These are phyloP conservation scores for Sugiyamaella qingdaonensis DNA, from an alignment of 805 yeast species.

Conservation along the genomic window DNA sequence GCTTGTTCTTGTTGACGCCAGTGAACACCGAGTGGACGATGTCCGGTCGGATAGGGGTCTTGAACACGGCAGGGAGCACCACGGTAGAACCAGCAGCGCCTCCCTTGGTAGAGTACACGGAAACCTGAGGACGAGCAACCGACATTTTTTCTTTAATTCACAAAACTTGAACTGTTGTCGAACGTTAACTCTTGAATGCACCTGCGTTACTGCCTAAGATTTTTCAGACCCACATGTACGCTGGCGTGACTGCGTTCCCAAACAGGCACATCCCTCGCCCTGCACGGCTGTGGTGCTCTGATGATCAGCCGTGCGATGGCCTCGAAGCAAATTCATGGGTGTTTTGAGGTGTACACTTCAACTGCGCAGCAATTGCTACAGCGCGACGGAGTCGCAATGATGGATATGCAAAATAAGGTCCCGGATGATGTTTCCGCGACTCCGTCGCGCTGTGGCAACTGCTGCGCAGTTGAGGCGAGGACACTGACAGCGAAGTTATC, in stretches of 20 bases:
- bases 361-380: too few relatives aligned
- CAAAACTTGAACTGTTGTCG: constrained; percentile 1
- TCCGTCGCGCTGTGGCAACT: too few relatives aligned
- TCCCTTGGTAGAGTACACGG: constrained; percentile 87
- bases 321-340: neutral
- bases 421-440: too few relatives aligned
- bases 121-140: constrained; percentile 89
- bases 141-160: constrained; percentile 38
- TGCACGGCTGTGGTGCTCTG: too few relatives aligned
- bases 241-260: neutral
- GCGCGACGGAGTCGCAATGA: too few relatives aligned
- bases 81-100: constrained; percentile 77
- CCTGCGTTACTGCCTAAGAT: neutral
- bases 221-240: constrained; percentile 1
- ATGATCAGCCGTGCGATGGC: neutral
- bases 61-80: constrained; percentile 97
- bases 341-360: too few relatives aligned
- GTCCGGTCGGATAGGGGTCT: constrained; percentile 99
- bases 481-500: too few relatives aligned
- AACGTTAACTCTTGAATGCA: neutral
- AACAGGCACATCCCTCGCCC: neutral
- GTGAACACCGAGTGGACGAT: constrained; percentile 98
- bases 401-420: too few relatives aligned
- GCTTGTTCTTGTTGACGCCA: constrained; percentile 99
- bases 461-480: too few relatives aligned